Conservation (phyloP, 306 rosid genomes). For the Cajanus cajan region DNA sequence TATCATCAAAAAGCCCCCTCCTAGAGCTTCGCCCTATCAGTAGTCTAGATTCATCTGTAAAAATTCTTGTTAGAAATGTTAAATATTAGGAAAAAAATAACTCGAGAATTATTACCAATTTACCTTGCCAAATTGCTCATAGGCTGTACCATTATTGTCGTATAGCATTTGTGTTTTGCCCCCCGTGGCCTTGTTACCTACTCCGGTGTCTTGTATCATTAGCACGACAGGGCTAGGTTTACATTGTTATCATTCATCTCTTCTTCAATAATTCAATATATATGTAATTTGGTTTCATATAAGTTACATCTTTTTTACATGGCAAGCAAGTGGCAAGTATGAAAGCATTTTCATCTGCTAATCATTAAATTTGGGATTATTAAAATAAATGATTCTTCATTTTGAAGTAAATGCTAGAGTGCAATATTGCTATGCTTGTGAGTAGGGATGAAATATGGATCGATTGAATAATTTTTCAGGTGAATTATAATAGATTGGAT, state of each 20-base stretch:
- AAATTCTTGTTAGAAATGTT: constrained; percentile 42
- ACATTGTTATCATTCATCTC: neutral
- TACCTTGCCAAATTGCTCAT: constrained; percentile 13
- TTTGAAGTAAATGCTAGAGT: neutral
- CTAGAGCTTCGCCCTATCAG: constrained; percentile 28
- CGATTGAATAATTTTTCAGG: too few relatives aligned
- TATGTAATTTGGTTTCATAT: neutral
- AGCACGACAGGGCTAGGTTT: constrained; percentile 11
- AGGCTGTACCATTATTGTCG: constrained; percentile 18
- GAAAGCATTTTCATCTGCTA: neutral
- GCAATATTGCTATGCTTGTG: neutral
- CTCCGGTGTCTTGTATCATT: constrained; percentile 27
- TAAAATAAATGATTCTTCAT: neutral
- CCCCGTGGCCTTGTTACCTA: neutral
- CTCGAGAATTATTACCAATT: neutral
- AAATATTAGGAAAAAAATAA: constrained; percentile 11
- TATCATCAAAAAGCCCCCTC: constrained; percentile 39
- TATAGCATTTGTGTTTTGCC: neutral
- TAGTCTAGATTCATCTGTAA: constrained; percentile 42
- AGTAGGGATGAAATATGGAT: too few relatives aligned
- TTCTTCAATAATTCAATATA: neutral
- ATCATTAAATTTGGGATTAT: neutral
- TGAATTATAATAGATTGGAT: too few relatives aligned
- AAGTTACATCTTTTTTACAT: neutral
- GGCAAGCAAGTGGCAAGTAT: neutral